Base-by-base conservation (phyloP, 1,284 basidiomycete species). In the Malassezia equina region DNA sequence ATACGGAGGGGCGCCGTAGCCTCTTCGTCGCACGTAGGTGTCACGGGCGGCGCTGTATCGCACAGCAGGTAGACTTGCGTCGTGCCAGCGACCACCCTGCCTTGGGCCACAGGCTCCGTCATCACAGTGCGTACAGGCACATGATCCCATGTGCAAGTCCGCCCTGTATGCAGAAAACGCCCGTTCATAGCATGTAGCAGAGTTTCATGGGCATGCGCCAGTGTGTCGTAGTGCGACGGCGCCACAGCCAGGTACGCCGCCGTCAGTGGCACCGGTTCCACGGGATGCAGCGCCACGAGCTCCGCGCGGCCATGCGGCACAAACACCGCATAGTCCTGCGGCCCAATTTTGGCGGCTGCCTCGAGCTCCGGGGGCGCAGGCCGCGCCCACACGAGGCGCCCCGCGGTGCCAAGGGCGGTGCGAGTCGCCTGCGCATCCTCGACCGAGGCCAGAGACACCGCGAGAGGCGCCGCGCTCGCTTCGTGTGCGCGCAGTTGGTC, bases 51-150 rank as follows among this genome's bases (percentile, higher is more conserved):
- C 23, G 31, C 31, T 15, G 24, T 36, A n/a, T 48, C 46, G 19
- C 36, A n/a, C 1, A 62, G 58, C 1, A 71, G 47, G 23, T 66
- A 53, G 24, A 69, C 34, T 9, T 64, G 54, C 13, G 69, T 28
- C 11, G 69, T 25, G 11, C 51, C 40, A 3, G 44, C 56, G 1
- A 47, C 39, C 21, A 69, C 64, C 34, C 61, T 36, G 21, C 64
- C 70, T 46, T 73, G 70, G 3, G 65, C 59, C 21, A 70, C 49
- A 6, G 70, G 69, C 45, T 73, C 69, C 13, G 59, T 57, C 64
- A 69, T 65, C 19, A 67, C 52, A 27, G 3, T 49, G 47, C 1
- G 51, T 45, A 0, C 29, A 19, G 12, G 44, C 19, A 15, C 43
- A 49, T 2, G 60, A 41, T 24, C 50, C 51, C 17, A 59, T 41